Conservation (phyloP, 2,329 filamentous ascomycete species). For the Fusarium robinianum region DNA sequence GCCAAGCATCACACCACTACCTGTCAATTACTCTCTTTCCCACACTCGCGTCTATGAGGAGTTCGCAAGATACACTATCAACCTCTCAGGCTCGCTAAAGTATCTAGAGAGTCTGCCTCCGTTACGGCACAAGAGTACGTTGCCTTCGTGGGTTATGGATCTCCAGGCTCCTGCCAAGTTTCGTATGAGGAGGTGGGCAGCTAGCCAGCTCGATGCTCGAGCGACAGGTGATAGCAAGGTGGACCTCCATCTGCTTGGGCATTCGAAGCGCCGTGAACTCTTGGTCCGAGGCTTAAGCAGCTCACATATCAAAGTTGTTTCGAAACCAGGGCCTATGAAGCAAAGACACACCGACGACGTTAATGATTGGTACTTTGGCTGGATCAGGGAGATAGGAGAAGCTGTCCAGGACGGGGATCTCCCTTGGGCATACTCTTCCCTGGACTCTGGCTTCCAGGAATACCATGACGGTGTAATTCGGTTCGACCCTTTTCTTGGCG, state of each 20-base stretch:
- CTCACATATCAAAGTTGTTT: slow-evolving; percentile 12
- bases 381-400: slow-evolving; percentile 7
- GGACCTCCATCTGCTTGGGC: slow-evolving; percentile 11
- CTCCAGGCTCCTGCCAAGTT: slow-evolving; percentile 22
- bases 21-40: slow-evolving; percentile 19
- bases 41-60: slow-evolving; percentile 15
- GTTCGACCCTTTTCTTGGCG: slow-evolving; percentile 19
- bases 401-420: slow-evolving; percentile 7
- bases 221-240: slow-evolving; percentile 14
- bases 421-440: slow-evolving; percentile 11
- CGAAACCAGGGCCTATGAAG: slow-evolving; percentile 9
- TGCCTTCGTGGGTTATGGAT: slow-evolving; percentile 24
- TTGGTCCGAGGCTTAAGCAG: slow-evolving; percentile 4
- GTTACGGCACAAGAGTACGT: slow-evolving; percentile 3
- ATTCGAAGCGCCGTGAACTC: slow-evolving; percentile 8
- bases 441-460: slow-evolving; percentile 14
- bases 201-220: slow-evolving; percentile 11
- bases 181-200: slow-evolving; percentile 17
- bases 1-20: slow-evolving; percentile 5
- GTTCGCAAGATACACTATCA: slow-evolving; percentile 16
- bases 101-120: slow-evolving; percentile 19
- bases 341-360: slow-evolving; percentile 7
- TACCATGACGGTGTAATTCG: slow-evolving; percentile 17
- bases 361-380: slow-evolving; percentile 15
- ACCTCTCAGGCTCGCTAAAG: slow-evolving; percentile 15